phyloP scores from a whole-genome alignment of 164 flowering plant genomes.

The Santalum album region DNA sequence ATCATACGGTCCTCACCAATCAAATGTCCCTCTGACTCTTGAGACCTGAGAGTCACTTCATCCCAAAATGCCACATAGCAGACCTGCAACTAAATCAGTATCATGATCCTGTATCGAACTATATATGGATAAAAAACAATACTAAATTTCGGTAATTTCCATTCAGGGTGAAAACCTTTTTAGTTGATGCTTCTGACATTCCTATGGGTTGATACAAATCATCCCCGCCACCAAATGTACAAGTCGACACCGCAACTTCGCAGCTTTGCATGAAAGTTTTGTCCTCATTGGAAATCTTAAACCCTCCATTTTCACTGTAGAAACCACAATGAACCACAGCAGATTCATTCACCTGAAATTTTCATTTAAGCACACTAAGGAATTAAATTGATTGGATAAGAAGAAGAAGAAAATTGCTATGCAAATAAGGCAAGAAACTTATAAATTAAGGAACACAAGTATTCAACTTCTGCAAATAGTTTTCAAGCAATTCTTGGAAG shows the following conservation, averaged over 20 bases:
- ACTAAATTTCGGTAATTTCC: not conserved
- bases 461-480: not conserved
- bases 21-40: constrained; percentile 51
- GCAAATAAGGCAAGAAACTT: not conserved
- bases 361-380: constrained; percentile 9
- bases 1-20: constrained; percentile 59
- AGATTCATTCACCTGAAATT: constrained; percentile 62
- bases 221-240: constrained; percentile 99
- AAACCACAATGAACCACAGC: constrained; percentile 81
- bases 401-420: not conserved
- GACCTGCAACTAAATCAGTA: constrained; percentile 38
- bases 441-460: not conserved
- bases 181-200: constrained; percentile 68
- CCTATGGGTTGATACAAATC: constrained; percentile 96
- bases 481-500: no score
- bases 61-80: constrained; percentile 99
- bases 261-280: constrained; percentile 58
- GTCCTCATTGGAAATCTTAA: constrained; percentile 70
- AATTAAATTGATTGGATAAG: constrained; percentile 9
- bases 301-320: constrained; percentile 81
- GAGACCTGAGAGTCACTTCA: constrained; percentile 63
- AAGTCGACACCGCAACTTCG: constrained; percentile 81
- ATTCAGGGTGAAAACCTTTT: constrained; percentile 37
- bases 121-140: not conserved
- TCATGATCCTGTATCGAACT: not conserved